These are phyloP conservation scores for Jamesozyma spencerorum DNA, from an alignment of 805 yeast species.

Conservation along the genomic window DNA sequence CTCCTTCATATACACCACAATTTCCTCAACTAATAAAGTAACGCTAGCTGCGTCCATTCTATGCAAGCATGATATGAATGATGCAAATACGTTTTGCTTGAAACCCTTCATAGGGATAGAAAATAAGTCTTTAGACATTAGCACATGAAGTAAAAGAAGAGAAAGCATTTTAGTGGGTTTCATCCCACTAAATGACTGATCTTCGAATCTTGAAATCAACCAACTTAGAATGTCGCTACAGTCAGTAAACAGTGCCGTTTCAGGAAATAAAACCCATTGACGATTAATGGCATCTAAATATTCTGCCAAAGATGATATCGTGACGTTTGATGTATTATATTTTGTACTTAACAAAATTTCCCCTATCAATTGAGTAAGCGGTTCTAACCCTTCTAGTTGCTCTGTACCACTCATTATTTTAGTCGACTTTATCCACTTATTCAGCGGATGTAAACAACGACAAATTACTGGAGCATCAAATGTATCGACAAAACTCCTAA, in stretches of 20 bases:
- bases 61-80: conserved; percentile 13
- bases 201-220: conserved; percentile 34
- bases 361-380: conserved; percentile 19
- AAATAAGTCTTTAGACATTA: conserved; percentile 21
- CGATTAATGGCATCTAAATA: conserved; percentile 13
- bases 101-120: conserved; percentile 16
- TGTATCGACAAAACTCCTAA: not conserved
- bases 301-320: conserved; percentile 11
- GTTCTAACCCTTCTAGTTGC: not conserved
- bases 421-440: conserved; percentile 2
- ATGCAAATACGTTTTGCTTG: conserved; percentile 22
- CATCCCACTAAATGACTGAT: conserved; percentile 35
- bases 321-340: conserved; percentile 16
- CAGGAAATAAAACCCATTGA: conserved; percentile 21
- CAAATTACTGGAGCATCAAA: not conserved
- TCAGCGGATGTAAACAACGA: conserved; percentile 5
- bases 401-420: not conserved
- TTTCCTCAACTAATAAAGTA: conserved; percentile 4
- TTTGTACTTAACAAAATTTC: conserved; percentile 14
- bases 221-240: conserved; percentile 41
- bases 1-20: conserved; percentile 14
- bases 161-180: conserved; percentile 28
- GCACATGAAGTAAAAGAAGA: conserved; percentile 27
- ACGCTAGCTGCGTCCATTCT: conserved; percentile 10
- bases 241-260: conserved; percentile 32